Conservation (phyloP, 2,329 filamentous ascomycete genomes). For the Colletotrichum graminicola region DNA sequence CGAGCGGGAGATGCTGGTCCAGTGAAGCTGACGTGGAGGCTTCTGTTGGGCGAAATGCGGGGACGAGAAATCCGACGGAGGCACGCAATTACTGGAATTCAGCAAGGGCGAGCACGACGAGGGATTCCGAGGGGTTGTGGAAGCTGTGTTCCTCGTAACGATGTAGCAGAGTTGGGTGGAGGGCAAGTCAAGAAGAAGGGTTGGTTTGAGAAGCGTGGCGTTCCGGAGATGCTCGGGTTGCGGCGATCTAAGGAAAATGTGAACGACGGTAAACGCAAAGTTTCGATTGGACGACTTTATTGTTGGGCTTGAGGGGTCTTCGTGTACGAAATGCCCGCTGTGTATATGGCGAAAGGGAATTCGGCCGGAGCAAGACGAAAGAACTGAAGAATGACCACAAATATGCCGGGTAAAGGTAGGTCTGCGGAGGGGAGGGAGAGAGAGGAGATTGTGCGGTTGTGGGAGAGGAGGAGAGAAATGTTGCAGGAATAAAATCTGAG, state of each 20-base stretch:
- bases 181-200: slow-evolving; percentile 23
- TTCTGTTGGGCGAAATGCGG: slow-evolving; percentile 25
- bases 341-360: slow-evolving; percentile 10
- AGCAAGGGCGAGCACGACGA: slow-evolving; percentile 7
- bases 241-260: slow-evolving; percentile 40
- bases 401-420: slow-evolving; percentile 23
- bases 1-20: slow-evolving; percentile 9
- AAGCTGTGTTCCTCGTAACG: slow-evolving; percentile 25
- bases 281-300: slow-evolving; percentile 38
- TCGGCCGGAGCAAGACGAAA: slow-evolving; percentile 26
- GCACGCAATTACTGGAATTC: slow-evolving; percentile 20
- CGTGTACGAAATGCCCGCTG: slow-evolving; percentile 25
- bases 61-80: slow-evolving; percentile 20
- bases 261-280: slow-evolving; percentile 40
- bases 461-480: slow-evolving; percentile 32
- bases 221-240: slow-evolving; percentile 35
- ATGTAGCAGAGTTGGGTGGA: slow-evolving; percentile 18
- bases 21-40: slow-evolving; percentile 13
- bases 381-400: slow-evolving; percentile 28
- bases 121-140: slow-evolving; percentile 21
- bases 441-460: slow-evolving; percentile 30
- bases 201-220: slow-evolving; percentile 21
- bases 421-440: slow-evolving; percentile 33
- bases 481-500: slow-evolving; percentile 42
- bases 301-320: slow-evolving; percentile 33